Base-by-base conservation (phyloP, 2,329 filamentous ascomycete species). In the Cercospora sojina region DNA sequence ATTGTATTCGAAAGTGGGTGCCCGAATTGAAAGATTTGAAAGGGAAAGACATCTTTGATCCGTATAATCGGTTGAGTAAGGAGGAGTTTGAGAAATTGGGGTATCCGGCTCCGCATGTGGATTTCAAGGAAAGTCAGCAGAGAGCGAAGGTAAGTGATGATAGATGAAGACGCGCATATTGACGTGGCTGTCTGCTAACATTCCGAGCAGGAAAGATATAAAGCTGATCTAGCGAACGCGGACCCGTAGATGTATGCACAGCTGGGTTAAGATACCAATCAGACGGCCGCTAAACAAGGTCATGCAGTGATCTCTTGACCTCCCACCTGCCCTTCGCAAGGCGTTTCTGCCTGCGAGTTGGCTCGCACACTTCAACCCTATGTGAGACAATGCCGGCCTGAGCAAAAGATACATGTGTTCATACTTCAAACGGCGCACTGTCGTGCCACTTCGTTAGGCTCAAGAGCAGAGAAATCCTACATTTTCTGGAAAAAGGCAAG, bases 1-100 rank as follows among this genome's bases (percentile, higher is more conserved):
- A 88, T 8, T 97, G 93, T 76, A 96, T 97, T 65, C 84, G 90
- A 35, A 87, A 87, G 66, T 97, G 92, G 92, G 83, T 97, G 3
- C 89, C 89, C 0, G 93, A 97, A 79, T 79, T 97, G 65, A 83
- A 80, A 29, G 84, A 79, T 0, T 73, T 83, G 5, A 62, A 80
- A 56, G 80, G 83, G 0, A 84, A 84, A 67, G 83, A 80, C 1
- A 73, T 85, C 1, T 84, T 83, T 71, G 81, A 81, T 64, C 83
- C 83, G 0, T 78, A 80, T 71, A 78, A 77, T 41, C 70, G 83
- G 23, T 71, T 84, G 65, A 74, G 72, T 8, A 80, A 80, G 68
- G 74, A 77, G n/a, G 81, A 83, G 65, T 84, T 84, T 73, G 80
- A 83, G 74, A 80, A 81, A 69, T 63, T 82, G 56, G 81, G 79